Evolutionary conservation across 108 stramenopile genomes (phyloP).

Genomic region (Nannochloropsis granulata): DNA sequence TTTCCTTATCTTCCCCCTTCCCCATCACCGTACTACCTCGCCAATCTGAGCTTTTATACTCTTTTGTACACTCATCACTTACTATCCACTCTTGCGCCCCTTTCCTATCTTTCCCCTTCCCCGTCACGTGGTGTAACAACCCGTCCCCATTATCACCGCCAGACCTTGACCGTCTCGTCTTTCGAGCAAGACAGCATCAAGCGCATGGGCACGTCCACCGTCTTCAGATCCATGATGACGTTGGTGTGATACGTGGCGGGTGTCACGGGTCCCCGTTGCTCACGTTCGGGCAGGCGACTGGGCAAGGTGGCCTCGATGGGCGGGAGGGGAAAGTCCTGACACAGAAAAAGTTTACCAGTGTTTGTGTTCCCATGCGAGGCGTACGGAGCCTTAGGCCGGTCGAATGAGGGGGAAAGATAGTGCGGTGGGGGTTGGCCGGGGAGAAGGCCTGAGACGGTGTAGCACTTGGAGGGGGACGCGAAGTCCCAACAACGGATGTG

Average conservation of each 20-base stretch:
- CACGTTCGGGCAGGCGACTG: constrained; percentile 17
- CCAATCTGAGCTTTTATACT: too few species aligned
- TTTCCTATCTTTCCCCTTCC: too few species aligned
- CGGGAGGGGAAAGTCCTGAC: neutral
- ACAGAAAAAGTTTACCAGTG: neutral
- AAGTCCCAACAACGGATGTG: constrained; percentile 69
- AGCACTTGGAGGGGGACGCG: constrained; percentile 53
- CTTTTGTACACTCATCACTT: too few species aligned
- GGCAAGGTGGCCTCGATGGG: neutral
- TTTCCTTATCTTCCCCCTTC: too few species aligned
- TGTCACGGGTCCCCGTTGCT: constrained; percentile 31
- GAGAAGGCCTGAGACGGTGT: constrained; percentile 48
- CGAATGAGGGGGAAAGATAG: constrained; percentile 32
- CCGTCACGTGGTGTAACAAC: too few species aligned
- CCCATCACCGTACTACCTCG: too few species aligned
- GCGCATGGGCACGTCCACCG: constrained; percentile 37
- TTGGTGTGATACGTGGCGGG: constrained; percentile 37
- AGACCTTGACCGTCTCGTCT: constrained; percentile 51
- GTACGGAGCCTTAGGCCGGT: neutral
- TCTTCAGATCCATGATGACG: constrained; percentile 50
- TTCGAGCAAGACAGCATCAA: constrained; percentile 42
- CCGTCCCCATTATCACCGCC: constrained; percentile 15
- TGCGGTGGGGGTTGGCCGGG: constrained; percentile 46
- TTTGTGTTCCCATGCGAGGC: too few species aligned
- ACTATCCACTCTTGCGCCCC: too few species aligned